phyloP scores from a whole-genome alignment of 2,329 filamentous ascomycete species.

The Cladobotryum mycophilum region DNA sequence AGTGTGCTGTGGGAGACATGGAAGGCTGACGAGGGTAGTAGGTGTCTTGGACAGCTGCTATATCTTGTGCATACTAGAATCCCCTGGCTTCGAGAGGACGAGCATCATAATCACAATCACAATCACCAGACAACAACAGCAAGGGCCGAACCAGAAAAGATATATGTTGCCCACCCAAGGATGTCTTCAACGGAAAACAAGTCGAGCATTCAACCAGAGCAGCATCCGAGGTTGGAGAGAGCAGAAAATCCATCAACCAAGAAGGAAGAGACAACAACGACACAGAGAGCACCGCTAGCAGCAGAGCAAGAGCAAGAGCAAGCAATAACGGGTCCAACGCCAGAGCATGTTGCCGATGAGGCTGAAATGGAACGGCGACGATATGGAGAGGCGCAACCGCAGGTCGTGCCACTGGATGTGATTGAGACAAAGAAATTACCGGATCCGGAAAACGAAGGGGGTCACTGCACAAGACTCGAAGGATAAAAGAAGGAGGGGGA shows the following conservation, averaged over 20 bases:
- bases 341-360: neutral
- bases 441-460: too few relatives aligned
- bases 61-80: conserved; percentile 3
- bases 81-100: neutral
- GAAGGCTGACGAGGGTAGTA: neutral
- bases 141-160: neutral
- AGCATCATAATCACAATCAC: too few relatives aligned
- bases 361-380: conserved; percentile 10
- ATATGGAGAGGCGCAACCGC: conserved; percentile 16
- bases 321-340: neutral
- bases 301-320: neutral
- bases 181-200: conserved; percentile 7
- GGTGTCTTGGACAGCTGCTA: conserved; percentile 8
- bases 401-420: conserved; percentile 14
- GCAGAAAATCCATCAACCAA: neutral
- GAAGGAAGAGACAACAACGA: neutral
- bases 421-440: conserved; percentile 8
- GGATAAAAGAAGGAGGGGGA: too few relatives aligned
- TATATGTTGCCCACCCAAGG: neutral
- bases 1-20: neutral
- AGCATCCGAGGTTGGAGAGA: neutral
- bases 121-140: neutral
- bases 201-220: conserved; percentile 1
- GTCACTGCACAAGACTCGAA: too few relatives aligned
- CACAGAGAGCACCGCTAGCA: too few relatives aligned